Base-by-base conservation (phyloP, 495 filamentous ascomycete genomes). In the Trichoderma orchidacearum region DNA sequence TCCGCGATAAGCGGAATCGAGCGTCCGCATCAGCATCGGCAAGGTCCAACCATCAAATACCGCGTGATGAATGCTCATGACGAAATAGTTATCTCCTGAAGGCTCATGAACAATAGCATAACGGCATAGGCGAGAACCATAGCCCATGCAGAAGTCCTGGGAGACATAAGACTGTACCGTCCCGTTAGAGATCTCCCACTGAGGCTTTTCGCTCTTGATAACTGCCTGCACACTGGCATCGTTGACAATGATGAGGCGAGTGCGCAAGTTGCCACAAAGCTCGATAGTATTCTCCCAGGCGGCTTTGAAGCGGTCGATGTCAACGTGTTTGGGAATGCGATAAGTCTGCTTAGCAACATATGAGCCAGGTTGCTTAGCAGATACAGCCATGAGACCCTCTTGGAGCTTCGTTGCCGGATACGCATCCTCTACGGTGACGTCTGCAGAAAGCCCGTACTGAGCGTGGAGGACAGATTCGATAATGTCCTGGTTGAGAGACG, bases 401-500 rank as follows among this genome's bases (percentile, higher is more conserved):
- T 85, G 82, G 0, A 83, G 68, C 15, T 80, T 69, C n/a, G 75
- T 81, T 65, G 79, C 82, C 12, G 80, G 80, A 58, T 80, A 84
- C 0, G 77, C 62, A 63, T 85, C 76, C 28, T 71, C 66, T 28
- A 80, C 64, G 12, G 31, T 9, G 51, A 6, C 27, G n/a, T 31
- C 15, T 15, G 12, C 5, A 8, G 41, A 2, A 3, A 48, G 23
- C 3, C 21, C 21, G 15, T 48, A 48, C 15, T 48, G 18, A 1
- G 18, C 4, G 4, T 25, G 41, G 2, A 48, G 5, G 15, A 13
- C 15, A 12, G 18, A 3, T 9, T 18, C 17, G 5, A 34, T 7
- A 34, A 4, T 15, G 0, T 7, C 12, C 13, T 30, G 2, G 5
- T 30, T 17, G 9, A 30, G 29, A 23, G 51, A 17, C 3, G 5